Evolutionary conservation across 106 monocot genomes (phyloP).

Genomic region (Iris macrosiphon): DNA sequence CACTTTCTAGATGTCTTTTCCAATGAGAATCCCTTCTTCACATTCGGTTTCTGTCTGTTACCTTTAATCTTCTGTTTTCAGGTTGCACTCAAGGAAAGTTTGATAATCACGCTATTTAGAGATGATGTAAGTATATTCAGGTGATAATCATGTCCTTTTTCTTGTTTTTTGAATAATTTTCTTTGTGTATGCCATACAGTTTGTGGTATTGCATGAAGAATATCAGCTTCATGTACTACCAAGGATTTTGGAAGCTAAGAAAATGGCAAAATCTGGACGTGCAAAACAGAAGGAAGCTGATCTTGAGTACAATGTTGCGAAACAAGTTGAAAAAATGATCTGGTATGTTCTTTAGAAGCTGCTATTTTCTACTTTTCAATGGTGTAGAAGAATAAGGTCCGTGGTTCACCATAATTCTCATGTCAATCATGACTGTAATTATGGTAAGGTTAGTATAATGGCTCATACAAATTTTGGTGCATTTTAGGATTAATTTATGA

Average conservation of each 20-base stretch:
- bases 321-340: slow-evolving; percentile 99
- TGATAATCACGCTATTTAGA: slow-evolving; percentile 84
- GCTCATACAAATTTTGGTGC: too few species aligned
- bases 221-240: slow-evolving; percentile 87
- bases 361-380: too few species aligned
- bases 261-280: slow-evolving; percentile 95
- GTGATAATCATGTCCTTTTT: neutral
- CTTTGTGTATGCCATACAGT: slow-evolving; percentile 31
- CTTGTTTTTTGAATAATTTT: neutral
- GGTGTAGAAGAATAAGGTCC: too few species aligned
- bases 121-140: slow-evolving; percentile 61
- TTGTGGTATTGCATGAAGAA: slow-evolving; percentile 81
- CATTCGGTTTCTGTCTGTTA: neutral
- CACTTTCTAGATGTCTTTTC: too few species aligned
- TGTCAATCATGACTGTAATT: too few species aligned
- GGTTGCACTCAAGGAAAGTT: slow-evolving; percentile 91
- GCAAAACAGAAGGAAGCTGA: slow-evolving; percentile 95
- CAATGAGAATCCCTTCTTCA: neutral
- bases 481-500: too few species aligned
- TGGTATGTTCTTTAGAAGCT: too few species aligned
- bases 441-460: too few species aligned
- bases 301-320: slow-evolving; percentile 96
- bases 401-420: too few species aligned
- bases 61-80: slow-evolving; percentile 21
- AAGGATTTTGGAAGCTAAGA: slow-evolving; percentile 91